Conservation (phyloP, 2,329 filamentous ascomycete genomes). For the Xylaria arbuscula region DNA sequence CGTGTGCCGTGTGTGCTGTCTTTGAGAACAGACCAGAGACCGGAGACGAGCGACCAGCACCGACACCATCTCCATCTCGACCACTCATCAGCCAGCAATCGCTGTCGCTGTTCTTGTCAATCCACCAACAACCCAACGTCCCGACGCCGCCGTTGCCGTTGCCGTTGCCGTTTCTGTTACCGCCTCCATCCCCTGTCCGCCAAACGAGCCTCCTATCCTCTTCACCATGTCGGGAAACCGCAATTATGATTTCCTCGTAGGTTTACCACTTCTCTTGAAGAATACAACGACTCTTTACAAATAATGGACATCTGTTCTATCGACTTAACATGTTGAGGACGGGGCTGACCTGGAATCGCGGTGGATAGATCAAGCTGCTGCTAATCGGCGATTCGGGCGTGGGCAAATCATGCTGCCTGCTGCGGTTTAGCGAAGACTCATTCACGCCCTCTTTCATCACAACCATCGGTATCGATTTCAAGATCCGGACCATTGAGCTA, state of each 20-base stretch:
- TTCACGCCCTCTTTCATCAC: conserved; percentile 99
- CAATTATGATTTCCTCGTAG: conserved; percentile 99
- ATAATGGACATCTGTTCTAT: not conserved
- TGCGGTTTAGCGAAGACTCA: conserved; percentile 96
- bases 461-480: conserved; percentile 99
- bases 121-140: conserved; percentile 12
- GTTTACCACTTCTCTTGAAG: conserved; percentile 48
- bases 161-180: conserved; percentile 17
- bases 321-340: not conserved
- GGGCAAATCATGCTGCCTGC: conserved; percentile 95
- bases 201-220: conserved; percentile 33
- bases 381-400: conserved; percentile 97
- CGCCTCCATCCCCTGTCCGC: conserved; percentile 5
- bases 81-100: conserved; percentile 22
- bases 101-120: conserved; percentile 27
- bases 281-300: not conserved
- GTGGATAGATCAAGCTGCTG: conserved; percentile 87
- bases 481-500: conserved; percentile 98
- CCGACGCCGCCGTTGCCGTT: conserved; percentile 21
- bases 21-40: conserved; percentile 5
- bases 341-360: conserved; percentile 36
- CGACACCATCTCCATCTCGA: conserved; percentile 20
- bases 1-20: conserved; percentile 6
- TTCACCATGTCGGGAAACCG: conserved; percentile 90
- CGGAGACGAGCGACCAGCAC: not conserved